Evolutionary conservation across 2,329 filamentous ascomycete species (phyloP), one percentile per base, ranked within the genome.

Genomic region (Fusarium pseudoanthophilum): DNA sequence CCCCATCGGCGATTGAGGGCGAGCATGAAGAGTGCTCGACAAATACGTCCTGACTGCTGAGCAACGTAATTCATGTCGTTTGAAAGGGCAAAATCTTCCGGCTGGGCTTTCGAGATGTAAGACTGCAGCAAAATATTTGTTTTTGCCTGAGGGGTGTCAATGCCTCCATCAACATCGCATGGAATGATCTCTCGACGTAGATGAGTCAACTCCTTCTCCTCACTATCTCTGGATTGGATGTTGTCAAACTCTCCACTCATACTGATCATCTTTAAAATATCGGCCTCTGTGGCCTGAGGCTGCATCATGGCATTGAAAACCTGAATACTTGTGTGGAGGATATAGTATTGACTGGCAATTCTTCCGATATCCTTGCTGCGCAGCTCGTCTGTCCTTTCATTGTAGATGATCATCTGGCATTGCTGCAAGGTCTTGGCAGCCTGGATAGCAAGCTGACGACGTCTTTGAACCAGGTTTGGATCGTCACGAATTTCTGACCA

Each of bases 321-420:
- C 80, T 98, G 92, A 71, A 99, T 92, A 81, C 94, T 98, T 20
- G 92, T 93, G 78, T 99, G 95, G 53, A 97, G 87, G 55, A 99
- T 95, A 79, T 99, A 99, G 80, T 92, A 99, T 81, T 99, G 95
- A 81, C 95, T 98, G 21, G 96, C 96, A 80, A 99, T 99, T 21
- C 96, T 92, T 7, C 96, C 96, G 57, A 98, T 92, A 78, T 99
- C 95, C 81, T 99, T 99, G 68, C 95, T 93, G 67, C 94, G 91
- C 14, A 99, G 89, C 78, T 98, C 95, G 75, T 98, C 95, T 0
- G 95, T 99, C 24, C 87, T 90, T 79, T 98, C 96, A 75, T 99
- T 98, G 85, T 95, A 99, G 64, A 99, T 96, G 78, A 99, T 96
- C 97, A 99, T 99, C 83, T 99, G 96, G 76, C 94, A 97, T 79